These are phyloP conservation scores for Crithidia acanthocephali DNA, from an alignment of 208 protist species.

Conservation along the genomic window DNA sequence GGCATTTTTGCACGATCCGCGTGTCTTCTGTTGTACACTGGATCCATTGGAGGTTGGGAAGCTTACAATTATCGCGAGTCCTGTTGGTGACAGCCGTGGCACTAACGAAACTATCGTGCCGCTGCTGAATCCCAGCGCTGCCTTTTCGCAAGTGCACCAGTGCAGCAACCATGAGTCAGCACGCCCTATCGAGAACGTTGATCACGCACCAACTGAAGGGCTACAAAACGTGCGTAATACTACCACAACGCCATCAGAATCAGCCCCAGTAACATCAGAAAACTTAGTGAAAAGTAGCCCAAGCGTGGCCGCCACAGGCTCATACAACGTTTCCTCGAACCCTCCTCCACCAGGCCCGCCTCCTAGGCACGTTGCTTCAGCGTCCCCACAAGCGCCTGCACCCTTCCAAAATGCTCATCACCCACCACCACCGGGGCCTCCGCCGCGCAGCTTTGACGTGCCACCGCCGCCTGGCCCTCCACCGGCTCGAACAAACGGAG, in stretches of 20 bases:
- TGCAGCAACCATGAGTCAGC: neutral
- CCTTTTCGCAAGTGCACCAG: neutral
- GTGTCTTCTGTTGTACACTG: slow-evolving; percentile 57
- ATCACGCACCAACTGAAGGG: no score
- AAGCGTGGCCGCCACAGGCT: neutral
- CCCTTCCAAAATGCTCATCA: neutral
- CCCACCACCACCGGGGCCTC: slow-evolving; percentile 22
- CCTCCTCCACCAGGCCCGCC: slow-evolving; percentile 15
- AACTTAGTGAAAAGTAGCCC: no score
- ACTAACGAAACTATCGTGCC: neutral
- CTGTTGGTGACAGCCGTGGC: neutral
- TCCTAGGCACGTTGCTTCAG: neutral
- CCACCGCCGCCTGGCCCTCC: slow-evolving; percentile 13
- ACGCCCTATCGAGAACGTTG: neutral
- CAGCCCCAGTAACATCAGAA: no score
- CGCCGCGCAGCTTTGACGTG: neutral
- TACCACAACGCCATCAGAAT: no score
- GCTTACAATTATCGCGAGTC: slow-evolving; percentile 15
- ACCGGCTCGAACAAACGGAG: neutral
- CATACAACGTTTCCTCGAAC: neutral
- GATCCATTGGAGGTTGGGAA: slow-evolving; percentile 52
- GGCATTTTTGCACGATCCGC: slow-evolving; percentile 60
- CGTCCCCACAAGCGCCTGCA: slow-evolving; percentile 29
- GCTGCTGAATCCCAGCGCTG: neutral
- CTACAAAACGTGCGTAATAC: no score